A percentile compares a stretch with the other conserved stretches of the same genome.
phyloP scores from a whole-genome alignment of 1,139 yeast species.

The Komagataea norvegica region DNA sequence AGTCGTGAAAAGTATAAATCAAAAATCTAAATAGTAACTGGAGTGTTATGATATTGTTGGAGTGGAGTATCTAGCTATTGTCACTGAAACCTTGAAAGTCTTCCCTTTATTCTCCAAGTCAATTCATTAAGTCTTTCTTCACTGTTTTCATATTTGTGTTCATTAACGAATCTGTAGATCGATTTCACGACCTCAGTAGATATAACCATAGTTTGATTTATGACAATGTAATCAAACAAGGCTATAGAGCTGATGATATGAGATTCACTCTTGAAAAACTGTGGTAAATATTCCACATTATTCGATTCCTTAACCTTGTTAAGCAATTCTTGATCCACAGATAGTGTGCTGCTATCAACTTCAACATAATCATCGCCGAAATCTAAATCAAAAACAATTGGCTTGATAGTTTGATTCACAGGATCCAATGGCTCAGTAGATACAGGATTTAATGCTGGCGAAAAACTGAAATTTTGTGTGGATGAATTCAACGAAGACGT shows the following conservation, averaged over 20 bases:
- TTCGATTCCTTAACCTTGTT: conserved; percentile 12
- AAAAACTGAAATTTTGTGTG: background rate
- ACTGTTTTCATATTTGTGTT: conserved; percentile 12
- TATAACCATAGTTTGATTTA: conserved; percentile 12
- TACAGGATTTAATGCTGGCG: conserved; percentile 12
- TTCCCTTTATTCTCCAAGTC: conserved; percentile 23
- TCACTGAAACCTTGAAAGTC: conserved; percentile 11
- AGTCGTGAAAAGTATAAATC: too few relatives aligned
- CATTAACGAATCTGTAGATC: conserved; percentile 18
- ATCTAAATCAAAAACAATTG: conserved; percentile 22
- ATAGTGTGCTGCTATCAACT: background rate
- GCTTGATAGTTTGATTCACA: conserved; percentile 1
- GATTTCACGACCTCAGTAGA: conserved; percentile 15
- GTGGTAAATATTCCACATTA: conserved; percentile 10
- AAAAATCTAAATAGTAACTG: background rate
- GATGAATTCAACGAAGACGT: conserved; percentile 15
- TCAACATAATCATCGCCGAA: conserved; percentile 11
- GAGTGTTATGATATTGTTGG: background rate
- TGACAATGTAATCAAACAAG: conserved; percentile 32
- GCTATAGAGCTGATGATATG: conserved; percentile 29
- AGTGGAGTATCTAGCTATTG: background rate
- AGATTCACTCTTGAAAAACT: conserved; percentile 25
- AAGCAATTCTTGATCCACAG: conserved; percentile 13
- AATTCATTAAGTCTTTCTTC: conserved; percentile 18
- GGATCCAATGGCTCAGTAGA: background rate